Conservation (phyloP, 2,329 filamentous ascomycete genomes). For the Epichloe sibirici region DNA sequence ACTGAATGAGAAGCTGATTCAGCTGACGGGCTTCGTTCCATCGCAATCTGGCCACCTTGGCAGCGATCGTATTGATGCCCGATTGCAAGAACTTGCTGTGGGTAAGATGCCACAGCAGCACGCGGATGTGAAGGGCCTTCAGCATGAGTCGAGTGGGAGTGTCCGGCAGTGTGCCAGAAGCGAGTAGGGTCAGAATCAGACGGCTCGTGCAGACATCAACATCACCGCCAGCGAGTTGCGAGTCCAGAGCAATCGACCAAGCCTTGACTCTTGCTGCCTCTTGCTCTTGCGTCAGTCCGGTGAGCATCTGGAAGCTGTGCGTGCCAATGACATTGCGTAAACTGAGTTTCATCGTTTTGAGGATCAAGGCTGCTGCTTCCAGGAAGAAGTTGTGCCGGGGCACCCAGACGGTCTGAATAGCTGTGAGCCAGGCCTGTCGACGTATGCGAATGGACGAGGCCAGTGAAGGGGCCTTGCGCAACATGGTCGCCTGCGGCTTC, state of each 20-base stretch:
- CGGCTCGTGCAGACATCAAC: slow-evolving; percentile 80
- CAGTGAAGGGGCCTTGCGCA: slow-evolving; percentile 52
- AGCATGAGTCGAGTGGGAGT: slow-evolving; percentile 79
- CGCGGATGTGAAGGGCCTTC: slow-evolving; percentile 81
- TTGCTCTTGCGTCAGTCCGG: slow-evolving; percentile 70
- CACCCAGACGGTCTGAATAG: slow-evolving; percentile 85
- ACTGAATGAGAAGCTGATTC: slow-evolving; percentile 32
- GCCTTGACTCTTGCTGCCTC: slow-evolving; percentile 79
- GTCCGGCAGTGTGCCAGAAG: slow-evolving; percentile 74
- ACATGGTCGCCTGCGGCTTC: slow-evolving; percentile 30
- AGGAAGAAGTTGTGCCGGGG: slow-evolving; percentile 77
- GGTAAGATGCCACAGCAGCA: slow-evolving; percentile 70
- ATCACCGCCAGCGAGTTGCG: slow-evolving; percentile 83
- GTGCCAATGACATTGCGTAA: slow-evolving; percentile 66
- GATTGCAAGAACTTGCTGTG: slow-evolving; percentile 52
- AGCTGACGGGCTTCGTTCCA: slow-evolving; percentile 73
- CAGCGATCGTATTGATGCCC: slow-evolving; percentile 56
- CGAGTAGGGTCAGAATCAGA: slow-evolving; percentile 73
- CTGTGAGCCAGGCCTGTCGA: slow-evolving; percentile 82
- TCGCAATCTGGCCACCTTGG: slow-evolving; percentile 59
- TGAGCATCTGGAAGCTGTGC: slow-evolving; percentile 64
- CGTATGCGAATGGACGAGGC: slow-evolving; percentile 77
- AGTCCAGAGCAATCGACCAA: slow-evolving; percentile 87
- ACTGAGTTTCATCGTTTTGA: slow-evolving; percentile 75
- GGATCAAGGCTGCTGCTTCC: slow-evolving; percentile 66